phyloP scores from a whole-genome alignment of 2,329 filamentous ascomycete genomes.

The Gliomastix tumulicola region DNA sequence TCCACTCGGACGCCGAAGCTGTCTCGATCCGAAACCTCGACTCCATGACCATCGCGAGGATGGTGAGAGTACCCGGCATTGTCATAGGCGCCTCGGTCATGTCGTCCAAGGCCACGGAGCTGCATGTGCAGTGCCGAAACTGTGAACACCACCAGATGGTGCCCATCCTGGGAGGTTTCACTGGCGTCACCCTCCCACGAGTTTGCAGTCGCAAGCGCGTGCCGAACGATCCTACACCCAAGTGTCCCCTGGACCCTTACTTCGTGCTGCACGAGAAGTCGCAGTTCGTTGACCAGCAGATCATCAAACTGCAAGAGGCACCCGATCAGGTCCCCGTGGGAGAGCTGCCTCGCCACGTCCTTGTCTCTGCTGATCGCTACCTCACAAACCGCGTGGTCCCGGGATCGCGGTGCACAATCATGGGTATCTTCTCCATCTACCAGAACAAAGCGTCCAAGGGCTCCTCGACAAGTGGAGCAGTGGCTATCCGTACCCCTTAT shows the following conservation, averaged over 20 bases:
- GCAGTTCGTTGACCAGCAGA: conserved; percentile 93
- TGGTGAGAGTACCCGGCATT: conserved; percentile 96
- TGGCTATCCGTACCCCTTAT: conserved; percentile 94
- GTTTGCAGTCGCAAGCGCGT: conserved; percentile 60
- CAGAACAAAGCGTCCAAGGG: conserved; percentile 84
- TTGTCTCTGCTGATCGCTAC: conserved; percentile 94
- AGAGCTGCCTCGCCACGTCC: conserved; percentile 87
- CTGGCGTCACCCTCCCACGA: conserved; percentile 77
- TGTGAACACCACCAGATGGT: conserved; percentile 69
- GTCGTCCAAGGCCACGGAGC: conserved; percentile 85
- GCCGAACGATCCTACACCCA: conserved; percentile 60
- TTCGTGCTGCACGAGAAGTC: conserved; percentile 93
- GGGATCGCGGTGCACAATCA: conserved; percentile 88
- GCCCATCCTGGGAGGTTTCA: conserved; percentile 75
- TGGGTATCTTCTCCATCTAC: conserved; percentile 97
- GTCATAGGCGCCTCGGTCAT: conserved; percentile 96
- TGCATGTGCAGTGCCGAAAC: conserved; percentile 82
- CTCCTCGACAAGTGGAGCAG: conserved; percentile 65
- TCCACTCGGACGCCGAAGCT: conserved; percentile 86
- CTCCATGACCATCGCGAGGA: conserved; percentile 82
- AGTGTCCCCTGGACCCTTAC: conserved; percentile 91
- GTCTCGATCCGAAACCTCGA: conserved; percentile 92
- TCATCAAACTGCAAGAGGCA: conserved; percentile 95
- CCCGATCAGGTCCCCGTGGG: conserved; percentile 96
- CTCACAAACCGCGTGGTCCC: conserved; percentile 93